Evolutionary conservation across 2,329 filamentous ascomycete species (phyloP).

Genomic region (Ophioceras dolichostomum): DNA sequence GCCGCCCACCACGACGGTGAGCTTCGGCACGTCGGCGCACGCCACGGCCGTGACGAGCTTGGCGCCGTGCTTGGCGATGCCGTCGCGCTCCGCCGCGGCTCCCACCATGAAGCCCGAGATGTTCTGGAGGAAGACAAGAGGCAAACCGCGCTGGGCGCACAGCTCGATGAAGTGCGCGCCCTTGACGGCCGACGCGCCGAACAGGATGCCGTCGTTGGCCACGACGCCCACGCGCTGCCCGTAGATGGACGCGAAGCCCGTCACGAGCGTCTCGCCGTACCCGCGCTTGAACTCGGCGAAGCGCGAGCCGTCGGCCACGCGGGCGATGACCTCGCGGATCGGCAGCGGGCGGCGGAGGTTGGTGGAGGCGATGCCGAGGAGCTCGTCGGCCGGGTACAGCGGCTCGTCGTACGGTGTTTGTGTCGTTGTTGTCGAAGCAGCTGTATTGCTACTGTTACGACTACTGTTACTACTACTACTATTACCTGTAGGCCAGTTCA

Average conservation of each 20-base stretch:
- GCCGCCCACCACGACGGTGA: constrained; percentile 90
- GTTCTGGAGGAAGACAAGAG: constrained; percentile 89
- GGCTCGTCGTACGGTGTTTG: constrained; percentile 52
- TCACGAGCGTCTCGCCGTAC: constrained; percentile 82
- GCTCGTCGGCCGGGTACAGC: constrained; percentile 65
- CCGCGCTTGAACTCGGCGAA: constrained; percentile 92
- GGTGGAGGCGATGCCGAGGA: constrained; percentile 79
- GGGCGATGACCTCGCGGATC: constrained; percentile 81
- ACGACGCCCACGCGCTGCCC: constrained; percentile 86
- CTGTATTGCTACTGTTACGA: too few species aligned
- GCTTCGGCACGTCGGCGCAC: constrained; percentile 89
- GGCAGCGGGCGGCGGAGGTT: constrained; percentile 79
- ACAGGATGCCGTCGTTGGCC: constrained; percentile 92
- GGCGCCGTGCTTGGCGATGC: constrained; percentile 95
- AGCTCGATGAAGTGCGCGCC: constrained; percentile 95
- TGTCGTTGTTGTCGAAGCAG: constrained; percentile 8
- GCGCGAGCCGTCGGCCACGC: constrained; percentile 80
- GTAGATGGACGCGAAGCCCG: constrained; percentile 82
- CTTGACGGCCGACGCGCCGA: constrained; percentile 80
- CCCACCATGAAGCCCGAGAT: constrained; percentile 99
- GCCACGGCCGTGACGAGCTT: constrained; percentile 94
- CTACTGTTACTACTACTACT: too few species aligned
- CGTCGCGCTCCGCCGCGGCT: constrained; percentile 78
- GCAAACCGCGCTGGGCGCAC: constrained; percentile 79
- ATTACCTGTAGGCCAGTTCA: constrained; percentile 77